phyloP scores from a whole-genome alignment of 306 rosid genomes.

The Fragaria ananassa region DNA sequence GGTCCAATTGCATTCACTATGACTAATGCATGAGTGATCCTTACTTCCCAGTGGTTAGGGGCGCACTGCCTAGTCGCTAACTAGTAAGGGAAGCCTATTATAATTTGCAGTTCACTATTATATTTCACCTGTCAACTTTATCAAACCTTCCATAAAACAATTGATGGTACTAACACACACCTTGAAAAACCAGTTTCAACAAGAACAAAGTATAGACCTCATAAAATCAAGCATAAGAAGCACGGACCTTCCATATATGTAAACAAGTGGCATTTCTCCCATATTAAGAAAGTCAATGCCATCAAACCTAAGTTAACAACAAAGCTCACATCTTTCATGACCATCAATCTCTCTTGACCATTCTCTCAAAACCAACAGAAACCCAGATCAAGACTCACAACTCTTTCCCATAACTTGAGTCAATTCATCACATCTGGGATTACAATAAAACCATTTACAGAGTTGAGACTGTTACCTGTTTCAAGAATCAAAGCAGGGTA shows the following conservation, averaged over 20 bases:
- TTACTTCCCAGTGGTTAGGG: neutral
- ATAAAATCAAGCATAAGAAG: neutral
- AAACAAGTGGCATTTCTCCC: neutral
- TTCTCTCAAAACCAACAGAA: neutral
- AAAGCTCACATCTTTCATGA: neutral
- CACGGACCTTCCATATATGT: neutral
- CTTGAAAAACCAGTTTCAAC: neutral
- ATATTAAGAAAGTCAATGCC: neutral
- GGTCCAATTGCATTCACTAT: neutral
- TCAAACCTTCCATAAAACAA: neutral
- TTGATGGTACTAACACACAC: neutral
- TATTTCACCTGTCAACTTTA: neutral
- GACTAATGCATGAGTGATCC: neutral
- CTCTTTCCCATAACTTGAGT: neutral
- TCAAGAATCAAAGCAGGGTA: constrained; percentile 52
- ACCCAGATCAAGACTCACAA: neutral
- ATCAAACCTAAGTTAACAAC: neutral
- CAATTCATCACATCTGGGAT: neutral
- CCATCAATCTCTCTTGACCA: neutral
- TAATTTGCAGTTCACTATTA: neutral
- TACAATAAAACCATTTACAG: neutral
- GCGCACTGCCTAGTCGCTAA: neutral
- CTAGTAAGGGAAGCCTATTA: neutral
- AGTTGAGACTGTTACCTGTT: constrained; percentile 38
- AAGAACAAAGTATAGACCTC: neutral